A percentile compares a stretch with the other conserved stretches of the same genome.
Evolutionary conservation across 176 grass and related monocot species (phyloP).

Genomic region (Rhynchospora tenuis): DNA sequence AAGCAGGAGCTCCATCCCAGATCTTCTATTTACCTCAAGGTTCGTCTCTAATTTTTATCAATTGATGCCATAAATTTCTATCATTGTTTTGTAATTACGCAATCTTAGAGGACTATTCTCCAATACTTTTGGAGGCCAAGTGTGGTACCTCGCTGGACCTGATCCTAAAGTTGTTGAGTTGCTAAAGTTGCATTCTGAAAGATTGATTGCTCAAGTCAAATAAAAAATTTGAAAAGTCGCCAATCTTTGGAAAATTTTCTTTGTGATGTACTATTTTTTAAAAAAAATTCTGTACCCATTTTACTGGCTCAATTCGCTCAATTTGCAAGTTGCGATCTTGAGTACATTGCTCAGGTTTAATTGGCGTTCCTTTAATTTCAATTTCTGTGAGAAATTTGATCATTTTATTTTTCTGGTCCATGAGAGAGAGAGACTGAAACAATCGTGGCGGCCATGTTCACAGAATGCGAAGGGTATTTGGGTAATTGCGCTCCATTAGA

Average conservation of each 20-base stretch:
- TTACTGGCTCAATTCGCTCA: neutral
- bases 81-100: neutral
- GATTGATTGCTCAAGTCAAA: neutral
- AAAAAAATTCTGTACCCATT: neutral
- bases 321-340: neutral
- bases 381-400: constrained; percentile 5
- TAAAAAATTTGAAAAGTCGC: too few species aligned
- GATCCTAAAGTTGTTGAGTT: neutral
- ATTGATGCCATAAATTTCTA: neutral
- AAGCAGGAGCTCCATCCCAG: constrained; percentile 61
- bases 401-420: neutral
- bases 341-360: neutral
- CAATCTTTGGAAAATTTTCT: neutral
- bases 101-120: neutral
- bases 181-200: neutral
- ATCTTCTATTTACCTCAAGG: constrained; percentile 73
- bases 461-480: neutral
- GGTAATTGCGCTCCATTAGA: constrained; percentile 16
- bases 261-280: neutral
- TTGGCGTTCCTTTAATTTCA: neutral
- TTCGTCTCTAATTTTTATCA: neutral
- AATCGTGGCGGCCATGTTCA: constrained; percentile 34
- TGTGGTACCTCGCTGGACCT: neutral
- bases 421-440: neutral
- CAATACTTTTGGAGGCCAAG: neutral